Evolutionary conservation across 176 grass and related monocot genomes (phyloP).

Genomic region (Poa annua): DNA sequence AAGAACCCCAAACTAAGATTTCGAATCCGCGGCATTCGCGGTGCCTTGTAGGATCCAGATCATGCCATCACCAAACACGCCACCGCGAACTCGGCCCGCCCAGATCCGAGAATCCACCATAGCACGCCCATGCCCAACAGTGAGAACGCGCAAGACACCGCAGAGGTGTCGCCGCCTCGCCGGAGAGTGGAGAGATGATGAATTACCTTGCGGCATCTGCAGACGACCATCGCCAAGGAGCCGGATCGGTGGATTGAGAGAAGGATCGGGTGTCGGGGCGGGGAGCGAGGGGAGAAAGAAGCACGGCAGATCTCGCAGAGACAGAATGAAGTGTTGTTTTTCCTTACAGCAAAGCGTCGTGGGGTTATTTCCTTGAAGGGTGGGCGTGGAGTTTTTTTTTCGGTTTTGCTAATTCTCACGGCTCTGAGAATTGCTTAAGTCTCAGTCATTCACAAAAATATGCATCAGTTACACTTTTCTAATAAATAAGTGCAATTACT

Average conservation of each 20-base stretch:
- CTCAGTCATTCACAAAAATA: too few species aligned
- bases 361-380: neutral
- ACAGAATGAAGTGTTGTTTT: neutral
- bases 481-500: too few species aligned
- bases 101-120: slow-evolving; percentile 39
- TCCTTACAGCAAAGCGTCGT: neutral
- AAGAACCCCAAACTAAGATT: slow-evolving; percentile 1
- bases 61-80: neutral
- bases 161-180: neutral
- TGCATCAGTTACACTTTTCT: too few species aligned
- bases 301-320: slow-evolving; percentile 32
- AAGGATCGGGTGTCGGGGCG: neutral
- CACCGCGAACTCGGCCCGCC: neutral
- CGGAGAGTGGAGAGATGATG: neutral
- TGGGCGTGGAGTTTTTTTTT: too few species aligned
- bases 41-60: neutral
- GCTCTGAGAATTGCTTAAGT: too few species aligned
- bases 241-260: neutral
- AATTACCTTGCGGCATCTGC: slow-evolving; percentile 99
- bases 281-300: slow-evolving; percentile 23
- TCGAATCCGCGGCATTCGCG: neutral
- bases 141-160: neutral
- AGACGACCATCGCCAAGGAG: slow-evolving; percentile 84
- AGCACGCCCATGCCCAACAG: neutral
- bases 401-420: too few species aligned